phyloP scores from a whole-genome alignment of 1,284 basidiomycete species.

The Violaceomyces palustris region DNA sequence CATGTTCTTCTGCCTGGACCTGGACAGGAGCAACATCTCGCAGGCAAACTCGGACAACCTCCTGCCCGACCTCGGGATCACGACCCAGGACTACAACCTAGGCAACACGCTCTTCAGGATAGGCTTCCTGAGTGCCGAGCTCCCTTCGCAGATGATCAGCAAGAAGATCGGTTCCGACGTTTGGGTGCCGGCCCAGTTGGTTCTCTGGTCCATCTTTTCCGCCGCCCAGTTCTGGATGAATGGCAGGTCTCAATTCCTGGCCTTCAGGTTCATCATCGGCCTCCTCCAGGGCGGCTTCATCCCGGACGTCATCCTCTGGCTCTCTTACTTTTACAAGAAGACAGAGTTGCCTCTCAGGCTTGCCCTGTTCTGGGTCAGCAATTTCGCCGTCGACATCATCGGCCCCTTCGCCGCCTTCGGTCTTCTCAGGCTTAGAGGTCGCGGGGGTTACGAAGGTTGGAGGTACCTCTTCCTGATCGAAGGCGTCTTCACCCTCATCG shows the following conservation, averaged over 20 bases:
- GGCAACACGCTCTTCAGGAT: background rate
- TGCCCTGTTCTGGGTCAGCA: conserved; percentile 58
- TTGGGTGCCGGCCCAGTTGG: conserved; percentile 12
- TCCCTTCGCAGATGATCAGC: conserved; percentile 11
- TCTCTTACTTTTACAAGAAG: conserved; percentile 51
- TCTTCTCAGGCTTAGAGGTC: conserved; percentile 7
- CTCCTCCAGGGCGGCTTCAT: conserved; percentile 60
- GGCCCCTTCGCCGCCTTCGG: conserved; percentile 6
- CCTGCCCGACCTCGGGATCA: conserved; percentile 12
- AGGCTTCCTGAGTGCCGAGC: conserved; percentile 16
- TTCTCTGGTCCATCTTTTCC: conserved; percentile 9
- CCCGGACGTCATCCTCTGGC: conserved; percentile 50
- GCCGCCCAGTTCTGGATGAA: conserved; percentile 3
- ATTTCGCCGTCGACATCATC: conserved; percentile 4
- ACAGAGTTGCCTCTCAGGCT: conserved; percentile 61
- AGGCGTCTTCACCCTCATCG: conserved; percentile 3
- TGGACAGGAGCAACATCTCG: conserved; percentile 16
- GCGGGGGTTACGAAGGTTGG: conserved; percentile 9
- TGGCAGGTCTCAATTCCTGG: conserved; percentile 3
- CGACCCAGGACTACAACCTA: conserved; percentile 14
- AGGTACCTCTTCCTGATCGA: conserved; percentile 14
- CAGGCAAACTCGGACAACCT: conserved; percentile 13
- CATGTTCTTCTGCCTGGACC: conserved; percentile 17
- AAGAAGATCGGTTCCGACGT: conserved; percentile 17
- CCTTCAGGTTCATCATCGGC: conserved; percentile 5